Evolutionary conservation across 306 rosid genomes (phyloP).

Genomic region (Lupinus albus): DNA sequence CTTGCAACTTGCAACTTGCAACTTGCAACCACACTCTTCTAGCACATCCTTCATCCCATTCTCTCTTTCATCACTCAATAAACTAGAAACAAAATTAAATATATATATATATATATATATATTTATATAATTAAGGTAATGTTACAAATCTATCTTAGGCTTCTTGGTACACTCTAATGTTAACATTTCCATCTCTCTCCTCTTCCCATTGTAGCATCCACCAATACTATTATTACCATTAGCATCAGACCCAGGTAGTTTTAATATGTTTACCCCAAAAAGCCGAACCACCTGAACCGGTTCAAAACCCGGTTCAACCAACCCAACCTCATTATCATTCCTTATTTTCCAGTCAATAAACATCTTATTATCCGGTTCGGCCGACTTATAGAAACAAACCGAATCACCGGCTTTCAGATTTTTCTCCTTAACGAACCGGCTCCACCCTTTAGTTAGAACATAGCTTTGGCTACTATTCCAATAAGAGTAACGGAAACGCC

Average conservation of each 20-base stretch:
- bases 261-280: slow-evolving; percentile 88
- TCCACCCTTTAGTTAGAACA: slow-evolving; percentile 94
- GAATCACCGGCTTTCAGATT: slow-evolving; percentile 84
- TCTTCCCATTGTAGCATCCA: slow-evolving; percentile 66
- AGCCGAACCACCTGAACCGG: slow-evolving; percentile 80
- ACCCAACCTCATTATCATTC: not conserved
- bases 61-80: slow-evolving; percentile 39
- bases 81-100: not conserved
- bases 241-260: slow-evolving; percentile 51
- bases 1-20: slow-evolving; percentile 61
- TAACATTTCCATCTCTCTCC: slow-evolving; percentile 72
- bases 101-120: too few species aligned
- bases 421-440: slow-evolving; percentile 97
- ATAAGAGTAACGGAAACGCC: slow-evolving; percentile 94
- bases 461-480: slow-evolving; percentile 99
- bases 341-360: slow-evolving; percentile 73
- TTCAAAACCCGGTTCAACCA: slow-evolving; percentile 52
- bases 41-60: not conserved
- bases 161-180: slow-evolving; percentile 73
- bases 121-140: not conserved
- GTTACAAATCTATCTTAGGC: slow-evolving; percentile 85
- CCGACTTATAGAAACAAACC: slow-evolving; percentile 72
- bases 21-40: slow-evolving; percentile 49
- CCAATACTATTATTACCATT: not conserved
- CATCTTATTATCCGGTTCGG: slow-evolving; percentile 73